Base-by-base conservation (phyloP, 2,329 filamentous ascomycete genomes). In the Fusarium pseudonygamai region DNA sequence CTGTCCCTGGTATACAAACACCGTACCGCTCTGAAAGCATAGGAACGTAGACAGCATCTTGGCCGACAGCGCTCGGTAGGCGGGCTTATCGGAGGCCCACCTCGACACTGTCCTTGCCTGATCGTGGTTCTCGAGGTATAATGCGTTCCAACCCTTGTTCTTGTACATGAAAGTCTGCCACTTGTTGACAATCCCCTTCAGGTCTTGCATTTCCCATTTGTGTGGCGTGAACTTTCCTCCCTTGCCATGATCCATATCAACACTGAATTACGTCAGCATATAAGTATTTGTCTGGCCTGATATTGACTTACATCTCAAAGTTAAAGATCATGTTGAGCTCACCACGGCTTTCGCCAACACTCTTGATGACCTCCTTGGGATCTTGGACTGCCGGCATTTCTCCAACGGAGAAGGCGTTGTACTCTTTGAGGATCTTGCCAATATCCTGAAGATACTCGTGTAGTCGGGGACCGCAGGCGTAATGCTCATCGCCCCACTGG, bases 71-170 rank as follows among this genome's bases (percentile, higher is more conserved):
- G 55, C 50, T 24, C 74, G 61, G n/a, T 56, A 63, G 30, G 53
- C 36, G 14, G 72, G 65, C 26, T 53, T 69, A 24, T 77, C 70
- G 88, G 6, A 66, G 4, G 69, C 65, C 60, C 64, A 79, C n/a
- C 89, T 39, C 88, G 86, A 87, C 10, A 91, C 81, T 5, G 86
- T 87, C 2, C 90, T 84, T 6, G 86, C 85, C 64, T 90, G 86
- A 76, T 92, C 90, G 78, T 92, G 90, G 73, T 92, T 92, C 76
- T 92, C 90, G 61, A 88, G 84, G 75, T 91, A 92, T 0, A 86
- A 83, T 1, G 89, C 90, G 1, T 87, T 89, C 88, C 88, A 90
- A 11, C 84, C 85, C 60, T 85, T 84, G 20, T 81, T 84, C 57
- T 81, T 81, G 47, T 83, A 78, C 68, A 85, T 84, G 22, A 76